Base-by-base conservation (phyloP, 108 stramenopile species). In the Halocafeteria seosinensis region DNA sequence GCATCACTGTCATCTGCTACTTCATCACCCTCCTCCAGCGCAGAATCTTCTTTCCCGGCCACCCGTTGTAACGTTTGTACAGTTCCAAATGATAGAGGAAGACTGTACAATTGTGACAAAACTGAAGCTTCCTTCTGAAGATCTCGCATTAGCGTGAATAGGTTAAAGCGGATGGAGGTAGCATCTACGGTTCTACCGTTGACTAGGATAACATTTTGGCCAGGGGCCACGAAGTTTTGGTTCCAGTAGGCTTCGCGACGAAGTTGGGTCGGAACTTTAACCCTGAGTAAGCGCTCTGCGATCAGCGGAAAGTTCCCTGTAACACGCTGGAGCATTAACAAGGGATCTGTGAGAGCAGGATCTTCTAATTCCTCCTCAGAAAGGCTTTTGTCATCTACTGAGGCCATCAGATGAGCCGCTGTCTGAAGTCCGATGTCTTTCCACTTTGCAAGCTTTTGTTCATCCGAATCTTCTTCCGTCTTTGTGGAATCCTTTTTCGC, bases 111-210 rank as follows among this genome's bases (percentile, higher is more conserved):
- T 28, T 29, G 36, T 25, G 34, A 17, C 3, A 70, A 57, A 17
- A 11, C 24, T 27, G 38, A 27, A 31, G 60, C 70, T 36, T 76
- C 76, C 26, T 23, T 63, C 34, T 71, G 71, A 13, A 74, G 26
- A 29, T 29, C 42, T 38, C 55, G 59, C 53, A 78, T 36, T 25
- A 78, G 38, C 21, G 50, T 27, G 47, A 80, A 73, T 62, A 69
- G 51, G 72, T 76, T 80, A 55, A 80, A 76, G 27, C 72, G 53
- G 17, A 62, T 51, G 42, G 34, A 23, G 34, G 34, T 51, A 13
- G 55, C 31, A 42, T 72, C 66, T 24, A 72, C 47, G 26, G 37
- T 38, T 31, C 67, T 36, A 23, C 78, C 78, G 65, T 76, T 74
- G 26, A 79, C 53, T 50, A 73, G 73, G 21, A 79, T 61, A 36